Base-by-base conservation (phyloP, 1,284 basidiomycete genomes). In the Golubevia pallescens region DNA sequence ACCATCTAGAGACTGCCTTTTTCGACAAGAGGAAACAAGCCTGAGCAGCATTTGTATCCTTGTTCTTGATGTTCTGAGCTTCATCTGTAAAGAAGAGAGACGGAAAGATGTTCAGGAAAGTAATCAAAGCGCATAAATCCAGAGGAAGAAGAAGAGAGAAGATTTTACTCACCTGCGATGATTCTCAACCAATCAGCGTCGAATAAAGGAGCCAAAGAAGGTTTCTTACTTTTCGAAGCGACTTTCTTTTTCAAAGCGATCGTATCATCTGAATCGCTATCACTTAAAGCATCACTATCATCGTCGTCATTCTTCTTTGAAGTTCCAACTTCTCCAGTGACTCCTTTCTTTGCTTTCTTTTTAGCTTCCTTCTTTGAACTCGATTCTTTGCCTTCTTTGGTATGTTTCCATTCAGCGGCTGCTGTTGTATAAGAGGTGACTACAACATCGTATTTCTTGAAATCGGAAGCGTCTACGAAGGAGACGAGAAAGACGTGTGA, bases 41-140 rank as follows among this genome's bases (percentile, higher is more conserved):
- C 23, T 69, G 66, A 3, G 74, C 74, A 28, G 70, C 68, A 57
- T 82, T 80, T 0, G 82, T 74, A 20, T 73, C 75, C 69, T 76
- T 71, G 42, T 85, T 85, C 72, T 85, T 85, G 65, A 84, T 81
- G 64, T 81, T 82, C 48, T 84, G 81, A 20, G 81, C 81, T 61
- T 84, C 81, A 61, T 80, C 70, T 73, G 63, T 20, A 4, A 54
- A 28, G 5, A 53, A 4, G 42, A 7, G 52, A 19, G 13, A 34
- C 42, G 8, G 10, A 19, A 24, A 19, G 24, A 21, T 13, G 16
- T 38, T 23, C 10, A 6, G 20, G n/a, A 19, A 23, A 13, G 10
- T 2, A 19, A 7, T 28, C 10, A 24, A 19, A 10, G 10, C 19
- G 23, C 52, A 16, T 1, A 10, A 38, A 38, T 38, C 34, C 34